Evolutionary conservation across 768 basidiomycete species (phyloP).

Genomic region (Phanerochaete carnosa): DNA sequence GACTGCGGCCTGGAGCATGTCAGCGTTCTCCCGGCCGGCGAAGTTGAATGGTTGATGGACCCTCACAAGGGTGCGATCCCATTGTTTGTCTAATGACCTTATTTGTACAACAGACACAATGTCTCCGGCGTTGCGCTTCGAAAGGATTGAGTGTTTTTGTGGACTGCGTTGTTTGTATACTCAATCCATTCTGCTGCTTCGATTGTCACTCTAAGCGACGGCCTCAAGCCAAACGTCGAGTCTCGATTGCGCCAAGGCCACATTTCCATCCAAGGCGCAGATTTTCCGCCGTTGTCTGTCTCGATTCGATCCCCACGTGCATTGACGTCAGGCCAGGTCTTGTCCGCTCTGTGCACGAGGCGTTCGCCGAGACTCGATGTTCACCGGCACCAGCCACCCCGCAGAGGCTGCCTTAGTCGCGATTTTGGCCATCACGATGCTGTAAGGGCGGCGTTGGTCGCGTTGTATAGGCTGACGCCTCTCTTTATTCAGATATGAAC

Average conservation of each 20-base stretch:
- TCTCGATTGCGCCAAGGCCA: background rate
- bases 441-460: background rate
- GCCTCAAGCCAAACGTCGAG: background rate
- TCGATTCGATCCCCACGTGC: background rate
- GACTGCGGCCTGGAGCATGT: conserved; percentile 52
- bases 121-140: background rate
- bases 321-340: background rate
- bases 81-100: conserved; percentile 31
- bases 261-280: background rate
- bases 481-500: background rate
- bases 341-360: background rate
- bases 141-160: background rate
- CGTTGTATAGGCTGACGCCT: background rate
- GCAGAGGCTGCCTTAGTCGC: background rate
- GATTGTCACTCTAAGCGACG: background rate
- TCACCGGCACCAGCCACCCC: background rate
- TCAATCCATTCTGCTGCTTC: background rate
- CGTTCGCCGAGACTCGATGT: background rate
- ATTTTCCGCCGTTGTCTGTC: background rate
- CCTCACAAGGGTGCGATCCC: conserved; percentile 38
- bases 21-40: conserved; percentile 44
- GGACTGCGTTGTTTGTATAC: background rate
- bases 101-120: background rate
- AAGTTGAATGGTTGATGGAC: conserved; percentile 51
- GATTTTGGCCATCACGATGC: background rate